phyloP scores from a whole-genome alignment of 2,329 filamentous ascomycete species.

The Rhynchosporium secalis region DNA sequence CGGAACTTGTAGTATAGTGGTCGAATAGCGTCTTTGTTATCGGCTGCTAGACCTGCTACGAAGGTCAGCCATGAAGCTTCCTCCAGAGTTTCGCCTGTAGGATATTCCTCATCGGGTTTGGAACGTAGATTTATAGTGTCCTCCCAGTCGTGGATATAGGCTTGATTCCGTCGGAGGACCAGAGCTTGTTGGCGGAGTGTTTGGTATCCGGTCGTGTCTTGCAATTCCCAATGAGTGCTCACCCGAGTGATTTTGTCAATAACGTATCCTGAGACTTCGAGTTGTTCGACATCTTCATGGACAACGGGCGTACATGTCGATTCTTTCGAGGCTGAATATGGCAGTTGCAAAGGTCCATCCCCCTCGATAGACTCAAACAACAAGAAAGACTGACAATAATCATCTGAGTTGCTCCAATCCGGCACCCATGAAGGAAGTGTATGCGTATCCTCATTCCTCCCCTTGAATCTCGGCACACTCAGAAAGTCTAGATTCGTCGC shows the following conservation, averaged over 20 bases:
- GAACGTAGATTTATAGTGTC: not conserved
- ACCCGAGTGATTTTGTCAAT: slow-evolving; percentile 9
- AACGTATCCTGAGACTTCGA: slow-evolving; percentile 12
- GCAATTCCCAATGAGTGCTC: slow-evolving; percentile 11
- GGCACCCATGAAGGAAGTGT: slow-evolving; percentile 19
- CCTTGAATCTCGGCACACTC: slow-evolving; percentile 2
- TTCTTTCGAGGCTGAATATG: slow-evolving; percentile 10
- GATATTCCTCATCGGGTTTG: not conserved
- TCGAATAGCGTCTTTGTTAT: slow-evolving; percentile 1
- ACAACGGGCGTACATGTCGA: not conserved
- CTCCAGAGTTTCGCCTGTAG: slow-evolving; percentile 11
- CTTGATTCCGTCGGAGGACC: slow-evolving; percentile 10
- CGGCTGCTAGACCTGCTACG: slow-evolving; percentile 2
- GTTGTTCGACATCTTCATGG: not conserved
- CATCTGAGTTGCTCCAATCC: slow-evolving; percentile 10
- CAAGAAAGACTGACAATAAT: not conserved
- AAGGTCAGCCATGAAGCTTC: slow-evolving; percentile 17
- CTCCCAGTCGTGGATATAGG: slow-evolving; percentile 14
- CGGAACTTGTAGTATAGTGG: slow-evolving; percentile 1
- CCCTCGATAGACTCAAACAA: not conserved
- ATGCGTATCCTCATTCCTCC: not conserved
- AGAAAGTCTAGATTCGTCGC: slow-evolving; percentile 16
- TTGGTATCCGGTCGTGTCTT: slow-evolving; percentile 14
- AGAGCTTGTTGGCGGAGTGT: slow-evolving; percentile 15
- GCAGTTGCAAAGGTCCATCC: not conserved